Base-by-base conservation (phyloP, 2,329 filamentous ascomycete species). In the Aspergillus fumigatus region DNA sequence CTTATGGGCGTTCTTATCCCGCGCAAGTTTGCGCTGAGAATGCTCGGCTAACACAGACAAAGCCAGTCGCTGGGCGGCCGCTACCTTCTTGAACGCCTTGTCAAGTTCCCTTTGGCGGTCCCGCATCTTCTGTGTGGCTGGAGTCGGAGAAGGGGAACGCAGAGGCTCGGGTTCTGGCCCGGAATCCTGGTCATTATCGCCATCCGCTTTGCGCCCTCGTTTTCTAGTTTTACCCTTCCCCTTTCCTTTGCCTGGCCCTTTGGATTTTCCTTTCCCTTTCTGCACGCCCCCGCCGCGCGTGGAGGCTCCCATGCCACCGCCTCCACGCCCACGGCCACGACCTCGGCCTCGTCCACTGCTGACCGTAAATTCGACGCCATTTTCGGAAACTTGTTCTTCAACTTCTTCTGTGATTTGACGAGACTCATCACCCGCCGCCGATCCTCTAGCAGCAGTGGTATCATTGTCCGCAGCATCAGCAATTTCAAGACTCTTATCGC, bases 101-200 rank as follows among this genome's bases (percentile, higher is more conserved):
- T 75, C 73, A 40, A 79, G 57, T 57, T 78, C 74, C 17, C 71
- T 70, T 62, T 78, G 74, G 9, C 77, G 72, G 45, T 73, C 67
- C 53, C 73, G 71, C 25, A 77, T 68, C 38, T 71, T 68, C 60
- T 74, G 67, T 41, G 74, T 70, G 41, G 69, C 63, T 54, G 69
- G 67, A 59, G 65, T 70, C 5, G 72, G 71, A 2, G 72, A 73
- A 17, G 73, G 71, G 17, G 73, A 72, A 21, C 66, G 67, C 48
- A 64, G 62, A 52, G 67, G 64, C 35, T 70, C 67, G 10, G 11
- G 43, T 14, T 47, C 43, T 14, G 21, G 43, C 14, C 23, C 43
- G 17, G 21, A 21, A 26, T 47, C 43, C 21, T 47, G 43, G 14
- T 47, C 43, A 23, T 47, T 23, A 4, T 47, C 43, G 43, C 19